These are phyloP conservation scores for Aureobasidium namibiae DNA, from an alignment of 2,329 filamentous ascomycete species.

Conservation along the genomic window DNA sequence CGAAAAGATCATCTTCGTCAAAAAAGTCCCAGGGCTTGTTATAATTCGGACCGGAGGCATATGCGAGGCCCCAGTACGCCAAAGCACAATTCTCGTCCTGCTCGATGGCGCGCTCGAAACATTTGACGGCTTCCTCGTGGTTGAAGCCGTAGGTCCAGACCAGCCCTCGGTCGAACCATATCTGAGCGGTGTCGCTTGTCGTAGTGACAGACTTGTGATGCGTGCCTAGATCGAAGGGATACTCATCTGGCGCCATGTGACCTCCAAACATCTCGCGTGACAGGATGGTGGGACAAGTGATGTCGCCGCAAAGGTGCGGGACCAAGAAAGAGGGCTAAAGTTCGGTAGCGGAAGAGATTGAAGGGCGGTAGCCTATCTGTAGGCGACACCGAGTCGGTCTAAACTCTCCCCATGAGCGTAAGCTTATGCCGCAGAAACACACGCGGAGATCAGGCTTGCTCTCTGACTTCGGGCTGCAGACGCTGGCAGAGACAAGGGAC, in stretches of 20 bases:
- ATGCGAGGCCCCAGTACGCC: slow-evolving; percentile 64
- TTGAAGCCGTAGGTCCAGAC: slow-evolving; percentile 70
- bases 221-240: slow-evolving; percentile 49
- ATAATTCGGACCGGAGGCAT: slow-evolving; percentile 66
- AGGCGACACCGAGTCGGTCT: too few species aligned
- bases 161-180: slow-evolving; percentile 66
- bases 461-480: too few species aligned
- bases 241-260: background rate
- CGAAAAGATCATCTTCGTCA: slow-evolving; percentile 50
- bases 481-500: too few species aligned
- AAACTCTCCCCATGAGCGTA: too few species aligned
- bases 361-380: too few species aligned
- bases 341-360: background rate
- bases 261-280: background rate
- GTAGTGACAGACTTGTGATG: slow-evolving; percentile 51
- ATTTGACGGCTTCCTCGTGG: slow-evolving; percentile 59
- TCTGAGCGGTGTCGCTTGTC: slow-evolving; percentile 43
- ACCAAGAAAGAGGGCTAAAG: background rate
- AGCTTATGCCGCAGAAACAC: too few species aligned
- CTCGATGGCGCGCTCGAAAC: slow-evolving; percentile 53
- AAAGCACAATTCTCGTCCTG: slow-evolving; percentile 50
- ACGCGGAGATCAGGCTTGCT: too few species aligned
- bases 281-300: too few species aligned
- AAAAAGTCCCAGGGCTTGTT: slow-evolving; percentile 73
- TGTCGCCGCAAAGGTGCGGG: background rate